Evolutionary conservation across 768 basidiomycete genomes (phyloP), one percentile per base, ranked within the genome.

Genomic region (Pholiota molesta): DNA sequence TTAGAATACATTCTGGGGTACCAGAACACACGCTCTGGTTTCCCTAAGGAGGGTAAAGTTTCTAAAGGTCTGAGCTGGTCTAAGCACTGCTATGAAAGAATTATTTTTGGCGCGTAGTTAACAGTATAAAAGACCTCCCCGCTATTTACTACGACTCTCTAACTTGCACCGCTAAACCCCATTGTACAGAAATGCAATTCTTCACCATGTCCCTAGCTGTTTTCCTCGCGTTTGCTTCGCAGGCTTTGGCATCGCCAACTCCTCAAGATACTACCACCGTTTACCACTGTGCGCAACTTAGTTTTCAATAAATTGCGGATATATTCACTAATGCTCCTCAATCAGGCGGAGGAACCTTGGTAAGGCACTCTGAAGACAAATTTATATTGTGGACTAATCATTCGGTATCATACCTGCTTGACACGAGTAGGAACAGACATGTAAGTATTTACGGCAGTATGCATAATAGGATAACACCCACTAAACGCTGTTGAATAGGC

Each of bases 171-270:
- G 6, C 5, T 37, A 37, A 37, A 9, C 10, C 10, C 35, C 11
- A 37, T 16, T 13, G 14, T 37, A 3, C 33, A 55, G 54, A n/a
- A 17, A 66, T 66, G 65, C 63, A 54, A 31, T 63, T 61, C 35
- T 61, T 53, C n/a, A 17, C 55, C 13, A 35, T 54, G 7, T 49
- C 56, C 17, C 23, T 66, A 21, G 53, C 47, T n/a, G 31, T 53
- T 9, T 33, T 45, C n/a, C 8, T 61, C 23, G 60, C 49, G 0
- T 31, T 66, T 17, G 40, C 54, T 0, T 59, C 57, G 2, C 65
- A 61, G n/a, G 60, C 52, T 2, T 28, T 66, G 19, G 60, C 59
- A 5, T 58, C 58, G 23, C 65, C 65, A 11, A 55, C 60, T 8
- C 65, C 65, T 16, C 60, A 63, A 23, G 33, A 8, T 21, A 31